phyloP scores from a whole-genome alignment of 768 basidiomycete genomes.

The Lentinula boryana region DNA sequence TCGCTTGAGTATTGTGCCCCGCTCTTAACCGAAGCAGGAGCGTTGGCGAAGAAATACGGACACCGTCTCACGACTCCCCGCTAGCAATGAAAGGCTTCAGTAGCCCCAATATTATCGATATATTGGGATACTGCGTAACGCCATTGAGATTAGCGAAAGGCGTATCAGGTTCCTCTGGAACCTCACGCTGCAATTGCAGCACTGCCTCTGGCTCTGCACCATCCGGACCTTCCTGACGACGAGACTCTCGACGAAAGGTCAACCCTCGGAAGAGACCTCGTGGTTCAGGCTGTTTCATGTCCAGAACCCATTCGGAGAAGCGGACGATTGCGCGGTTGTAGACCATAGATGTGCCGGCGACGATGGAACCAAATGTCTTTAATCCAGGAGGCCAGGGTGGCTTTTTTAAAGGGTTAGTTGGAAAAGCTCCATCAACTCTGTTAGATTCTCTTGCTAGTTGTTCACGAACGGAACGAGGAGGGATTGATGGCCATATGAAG shows the following conservation, averaged over 20 bases:
- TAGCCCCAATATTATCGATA: slow-evolving; percentile 1
- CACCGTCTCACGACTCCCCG: slow-evolving; percentile 73
- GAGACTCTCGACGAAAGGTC: not conserved
- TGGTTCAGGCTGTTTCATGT: not conserved
- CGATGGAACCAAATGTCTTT: not conserved
- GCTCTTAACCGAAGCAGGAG: slow-evolving; percentile 51
- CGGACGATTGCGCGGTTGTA: not conserved
- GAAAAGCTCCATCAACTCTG: not conserved
- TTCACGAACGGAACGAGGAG: not conserved
- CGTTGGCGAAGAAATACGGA: slow-evolving; percentile 60
- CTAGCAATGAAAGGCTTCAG: slow-evolving; percentile 6
- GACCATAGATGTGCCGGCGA: not conserved
- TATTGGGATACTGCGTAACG: not conserved
- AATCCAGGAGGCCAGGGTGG: not conserved
- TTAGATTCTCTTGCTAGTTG: not conserved
- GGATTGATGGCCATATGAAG: not conserved
- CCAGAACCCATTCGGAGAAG: slow-evolving; percentile 5
- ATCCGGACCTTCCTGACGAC: slow-evolving; percentile 2
- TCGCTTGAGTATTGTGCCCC: slow-evolving; percentile 66
- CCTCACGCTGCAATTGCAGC: not conserved
- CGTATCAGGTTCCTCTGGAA: not conserved
- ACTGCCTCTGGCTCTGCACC: not conserved
- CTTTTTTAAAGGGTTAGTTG: not conserved
- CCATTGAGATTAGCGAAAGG: not conserved
- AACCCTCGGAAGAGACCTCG: not conserved